Conservation (phyloP, 768 basidiomycete genomes). For the Tulasnella calospora region DNA sequence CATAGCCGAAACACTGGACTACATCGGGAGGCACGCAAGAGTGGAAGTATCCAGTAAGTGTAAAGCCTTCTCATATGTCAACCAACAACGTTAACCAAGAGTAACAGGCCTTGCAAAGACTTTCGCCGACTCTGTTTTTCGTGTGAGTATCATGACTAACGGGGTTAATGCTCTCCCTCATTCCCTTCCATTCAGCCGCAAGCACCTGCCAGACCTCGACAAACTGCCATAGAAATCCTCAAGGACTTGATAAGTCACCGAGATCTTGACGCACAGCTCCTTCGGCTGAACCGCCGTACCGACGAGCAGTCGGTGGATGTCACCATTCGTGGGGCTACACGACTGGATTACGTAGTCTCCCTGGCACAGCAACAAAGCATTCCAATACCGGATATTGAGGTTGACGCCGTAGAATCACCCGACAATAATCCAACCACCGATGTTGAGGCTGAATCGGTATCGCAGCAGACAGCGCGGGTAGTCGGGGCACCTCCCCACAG, state of each 20-base stretch:
- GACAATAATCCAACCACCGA: not conserved
- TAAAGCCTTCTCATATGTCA: not conserved
- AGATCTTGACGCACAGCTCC: not conserved
- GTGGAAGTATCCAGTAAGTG: slow-evolving; percentile 4
- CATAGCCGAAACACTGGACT: not conserved
- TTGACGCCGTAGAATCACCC: not conserved
- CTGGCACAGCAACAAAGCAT: not conserved
- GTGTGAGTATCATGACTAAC: not conserved
- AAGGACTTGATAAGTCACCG: not conserved
- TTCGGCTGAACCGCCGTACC: not conserved
- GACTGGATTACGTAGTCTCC: not conserved
- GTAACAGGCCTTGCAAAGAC: not conserved
- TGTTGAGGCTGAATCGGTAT: not conserved
- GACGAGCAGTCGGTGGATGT: not conserved
- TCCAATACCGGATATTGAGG: not conserved
- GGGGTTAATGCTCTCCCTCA: not conserved
- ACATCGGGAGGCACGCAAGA: not conserved
- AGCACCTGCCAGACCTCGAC: not conserved
- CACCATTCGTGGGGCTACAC: not conserved
- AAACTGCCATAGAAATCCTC: not conserved
- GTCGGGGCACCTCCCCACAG: not conserved
- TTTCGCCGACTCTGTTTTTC: not conserved
- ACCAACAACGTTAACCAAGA: not conserved
- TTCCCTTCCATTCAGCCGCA: not conserved
- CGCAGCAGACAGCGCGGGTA: not conserved